These are phyloP conservation scores for Mycena chlorophos DNA, from an alignment of 768 basidiomycete species.

Conservation along the genomic window DNA sequence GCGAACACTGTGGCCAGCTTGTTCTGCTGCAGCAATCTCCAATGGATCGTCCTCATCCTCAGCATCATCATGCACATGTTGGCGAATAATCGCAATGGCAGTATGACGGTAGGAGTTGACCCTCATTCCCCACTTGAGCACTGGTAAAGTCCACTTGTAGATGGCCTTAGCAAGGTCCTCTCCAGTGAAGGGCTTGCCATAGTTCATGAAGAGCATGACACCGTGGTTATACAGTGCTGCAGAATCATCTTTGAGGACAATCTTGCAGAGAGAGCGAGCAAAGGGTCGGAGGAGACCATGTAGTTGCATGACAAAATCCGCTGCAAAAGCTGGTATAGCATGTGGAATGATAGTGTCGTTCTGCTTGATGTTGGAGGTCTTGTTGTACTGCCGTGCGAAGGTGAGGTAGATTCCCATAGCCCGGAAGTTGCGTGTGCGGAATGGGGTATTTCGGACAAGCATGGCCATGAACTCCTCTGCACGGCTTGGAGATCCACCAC, in stretches of 20 bases:
- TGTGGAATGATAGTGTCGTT: background rate
- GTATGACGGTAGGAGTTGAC: slow-evolving; percentile 18
- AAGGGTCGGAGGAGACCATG: background rate
- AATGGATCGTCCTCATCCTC: no score
- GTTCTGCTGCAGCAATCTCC: no score
- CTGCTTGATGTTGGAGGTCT: background rate
- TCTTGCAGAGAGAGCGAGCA: background rate
- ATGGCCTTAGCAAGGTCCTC: background rate
- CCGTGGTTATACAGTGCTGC: background rate
- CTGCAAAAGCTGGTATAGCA: background rate
- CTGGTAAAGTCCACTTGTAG: background rate
- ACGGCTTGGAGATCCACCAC: slow-evolving; percentile 9
- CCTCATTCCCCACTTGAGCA: background rate
- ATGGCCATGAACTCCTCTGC: slow-evolving; percentile 14
- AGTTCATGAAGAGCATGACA: background rate
- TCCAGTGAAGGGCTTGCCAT: background rate
- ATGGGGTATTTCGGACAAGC: slow-evolving; percentile 29
- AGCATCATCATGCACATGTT: slow-evolving; percentile 9
- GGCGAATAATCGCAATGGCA: slow-evolving; percentile 24
- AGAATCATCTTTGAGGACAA: background rate
- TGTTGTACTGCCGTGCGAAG: background rate
- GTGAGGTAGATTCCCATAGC: background rate
- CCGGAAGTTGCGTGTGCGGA: slow-evolving; percentile 5
- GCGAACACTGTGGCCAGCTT: no score
- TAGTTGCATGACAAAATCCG: background rate